Base-by-base conservation (phyloP, 805 yeast genomes). In the Hanseniaspora guilliermondii region DNA sequence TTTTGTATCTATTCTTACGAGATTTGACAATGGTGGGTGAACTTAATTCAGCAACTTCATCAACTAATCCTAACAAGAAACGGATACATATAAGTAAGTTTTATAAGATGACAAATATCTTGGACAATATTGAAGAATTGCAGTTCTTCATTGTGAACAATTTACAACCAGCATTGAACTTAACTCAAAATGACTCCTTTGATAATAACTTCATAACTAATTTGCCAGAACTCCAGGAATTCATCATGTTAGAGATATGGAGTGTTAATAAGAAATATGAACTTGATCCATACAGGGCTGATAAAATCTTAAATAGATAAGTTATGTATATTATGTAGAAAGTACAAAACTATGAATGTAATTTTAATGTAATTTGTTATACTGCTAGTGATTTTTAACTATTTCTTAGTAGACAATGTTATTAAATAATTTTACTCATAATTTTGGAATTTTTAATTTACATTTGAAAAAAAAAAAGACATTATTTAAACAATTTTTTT, bases 11-110 rank as follows among this genome's bases (percentile, higher is more conserved):
- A 53, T 85, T 83, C 64, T 69, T 85, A 45, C 93, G 83, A 66
- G 95, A 85, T 66, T 71, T 85, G 61, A 84, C 89, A 0, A 84
- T 85, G 68, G 79, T 84, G n/a, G 76, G 80, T 50, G 94, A 85
- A 60, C 91, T 93, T n/a, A 85, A 85, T 63, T 75, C 83, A 39
- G 82, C 79, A 60, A 80, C 83, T 5, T 77, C 79, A 57, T 65
- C 71, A 6, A 71, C 76, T 71, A 60, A 71, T 46, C 57, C 54
- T 22, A 68, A 71, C 44, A 68, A 76, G 24, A 71, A 70, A 53
- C 70, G 83, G 58, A 78, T 85, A 61, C 84, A 85, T 62, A 77
- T 85, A 58, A 93, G 83, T 64, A 85, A 85, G 64, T 82, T 82
- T 62, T 73, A 75, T 66, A 82, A 80, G 63, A 76, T 82, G 48